Evolutionary conservation across 306 rosid species (phyloP), one percentile per base, ranked within the genome.

Genomic region (Astragalus membranaceus): DNA sequence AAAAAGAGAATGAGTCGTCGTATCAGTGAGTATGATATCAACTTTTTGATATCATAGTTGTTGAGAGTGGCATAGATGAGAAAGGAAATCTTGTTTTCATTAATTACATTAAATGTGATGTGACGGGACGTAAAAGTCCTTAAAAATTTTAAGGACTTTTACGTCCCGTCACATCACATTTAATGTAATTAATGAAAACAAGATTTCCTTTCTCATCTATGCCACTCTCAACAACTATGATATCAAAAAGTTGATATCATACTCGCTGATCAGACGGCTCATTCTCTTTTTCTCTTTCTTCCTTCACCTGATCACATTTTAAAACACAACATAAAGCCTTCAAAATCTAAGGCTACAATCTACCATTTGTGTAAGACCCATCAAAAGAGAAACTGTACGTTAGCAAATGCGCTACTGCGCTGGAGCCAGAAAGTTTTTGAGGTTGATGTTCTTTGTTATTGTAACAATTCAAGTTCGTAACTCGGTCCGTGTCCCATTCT

Each of bases 341-440:
- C 8, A 35, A 6, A 39, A 39, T 39, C 44, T 5, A 39, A 5
- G 5, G 48, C 5, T 42, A n/a, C 5, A 52, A 53, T 52, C 15
- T 12, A 2, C 10, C 0, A 8, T 23, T 0, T 7, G 0, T n/a
- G n/a, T n/a, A n/a, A n/a, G n/a, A n/a, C n/a, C n/a, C 2, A n/a
- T 3, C 3, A n/a, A n/a, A n/a, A n/a, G n/a, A n/a, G n/a, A n/a
- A n/a, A n/a, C n/a, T n/a, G 0, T 6, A 15, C 8, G 5, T 3
- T 37, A 23, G 11, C 4, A n/a, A 47, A 62, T 26, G 30, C 11
- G 74, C 74, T 68, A 67, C 49, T 75, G 4, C 1, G 30, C 3
- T 1, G 3, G 30, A 26, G 30, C 4, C 3, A 26, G 68, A 0
- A 58, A 0, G 64, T 32, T 14, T 46, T 10, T 8, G 13, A 46